Evolutionary conservation across 2,329 filamentous ascomycete genomes (phyloP).

Genomic region (Exophiala oligosperma): DNA sequence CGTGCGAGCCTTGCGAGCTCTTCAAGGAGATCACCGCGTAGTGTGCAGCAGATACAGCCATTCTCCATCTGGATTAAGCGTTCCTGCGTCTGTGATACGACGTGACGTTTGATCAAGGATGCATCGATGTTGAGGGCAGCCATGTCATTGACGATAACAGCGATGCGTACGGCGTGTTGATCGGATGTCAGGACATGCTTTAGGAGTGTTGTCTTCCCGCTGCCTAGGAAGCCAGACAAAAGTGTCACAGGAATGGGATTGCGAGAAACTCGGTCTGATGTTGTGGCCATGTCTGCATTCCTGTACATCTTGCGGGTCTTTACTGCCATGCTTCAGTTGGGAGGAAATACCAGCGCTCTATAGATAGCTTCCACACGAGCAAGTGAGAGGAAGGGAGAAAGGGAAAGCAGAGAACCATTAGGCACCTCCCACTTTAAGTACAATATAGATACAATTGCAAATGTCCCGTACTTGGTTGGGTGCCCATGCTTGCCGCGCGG

Average conservation of each 20-base stretch:
- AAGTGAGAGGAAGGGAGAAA: neutral
- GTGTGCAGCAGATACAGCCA: constrained; percentile 74
- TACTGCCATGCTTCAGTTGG: neutral
- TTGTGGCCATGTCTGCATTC: neutral
- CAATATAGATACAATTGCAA: neutral
- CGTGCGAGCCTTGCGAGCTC: constrained; percentile 67
- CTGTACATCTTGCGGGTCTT: neutral
- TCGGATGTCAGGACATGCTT: constrained; percentile 65
- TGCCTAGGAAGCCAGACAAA: constrained; percentile 62
- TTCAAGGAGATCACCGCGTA: constrained; percentile 69
- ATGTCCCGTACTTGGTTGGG: neutral
- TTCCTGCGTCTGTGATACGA: constrained; percentile 60
- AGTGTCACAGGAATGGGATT: constrained; percentile 56
- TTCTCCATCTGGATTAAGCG: constrained; percentile 70
- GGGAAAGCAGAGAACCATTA: neutral
- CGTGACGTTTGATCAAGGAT: constrained; percentile 58
- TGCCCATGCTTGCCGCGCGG: neutral
- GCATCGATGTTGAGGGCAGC: constrained; percentile 67
- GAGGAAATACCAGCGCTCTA: neutral
- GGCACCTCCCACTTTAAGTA: neutral
- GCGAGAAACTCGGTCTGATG: neutral
- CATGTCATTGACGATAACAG: constrained; percentile 74
- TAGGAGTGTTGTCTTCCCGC: constrained; percentile 70
- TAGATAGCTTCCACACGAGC: too few relatives aligned
- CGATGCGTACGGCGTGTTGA: constrained; percentile 67